These are phyloP conservation scores for Anthostomella pinea DNA, from an alignment of 2,329 filamentous ascomycete species.

Conservation along the genomic window DNA sequence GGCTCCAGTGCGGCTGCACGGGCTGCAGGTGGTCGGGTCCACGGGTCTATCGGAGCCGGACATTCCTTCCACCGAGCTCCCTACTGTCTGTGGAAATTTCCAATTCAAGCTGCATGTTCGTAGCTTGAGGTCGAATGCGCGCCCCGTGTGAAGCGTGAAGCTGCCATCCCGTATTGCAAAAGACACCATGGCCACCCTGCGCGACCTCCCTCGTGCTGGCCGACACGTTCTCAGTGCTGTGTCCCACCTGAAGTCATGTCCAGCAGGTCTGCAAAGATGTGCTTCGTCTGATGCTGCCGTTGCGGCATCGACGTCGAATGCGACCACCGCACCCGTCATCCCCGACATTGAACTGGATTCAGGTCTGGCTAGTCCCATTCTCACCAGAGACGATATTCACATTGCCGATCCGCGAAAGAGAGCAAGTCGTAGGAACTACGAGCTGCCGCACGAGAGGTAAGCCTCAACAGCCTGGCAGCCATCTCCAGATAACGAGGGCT, in stretches of 20 bases:
- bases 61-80: too few relatives aligned
- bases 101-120: constrained; percentile 4
- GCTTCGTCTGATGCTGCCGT: constrained; percentile 45
- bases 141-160: too few relatives aligned
- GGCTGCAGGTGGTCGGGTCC: too few relatives aligned
- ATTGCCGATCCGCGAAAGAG: constrained; percentile 48
- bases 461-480: constrained; percentile 1
- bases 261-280: constrained; percentile 36
- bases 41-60: too few relatives aligned
- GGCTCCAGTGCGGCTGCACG: too few relatives aligned
- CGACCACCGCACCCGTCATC: constrained; percentile 33
- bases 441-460: constrained; percentile 27
- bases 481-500: constrained; percentile 1
- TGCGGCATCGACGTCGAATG: constrained; percentile 40
- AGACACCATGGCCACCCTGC: constrained; percentile 25
- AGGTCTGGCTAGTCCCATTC: constrained; percentile 42
- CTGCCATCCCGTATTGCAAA: constrained; percentile 1
- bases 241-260: constrained; percentile 22
- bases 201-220: constrained; percentile 28
- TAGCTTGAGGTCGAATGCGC: constrained; percentile 5
- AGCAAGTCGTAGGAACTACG: constrained; percentile 29
- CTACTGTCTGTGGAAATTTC: constrained; percentile 3
- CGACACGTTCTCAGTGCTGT: constrained; percentile 23
- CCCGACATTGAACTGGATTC: constrained; percentile 51
- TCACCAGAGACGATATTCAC: constrained; percentile 34